These are phyloP conservation scores for Tuber borchii DNA, from an alignment of 495 filamentous ascomycete species.

Conservation along the genomic window DNA sequence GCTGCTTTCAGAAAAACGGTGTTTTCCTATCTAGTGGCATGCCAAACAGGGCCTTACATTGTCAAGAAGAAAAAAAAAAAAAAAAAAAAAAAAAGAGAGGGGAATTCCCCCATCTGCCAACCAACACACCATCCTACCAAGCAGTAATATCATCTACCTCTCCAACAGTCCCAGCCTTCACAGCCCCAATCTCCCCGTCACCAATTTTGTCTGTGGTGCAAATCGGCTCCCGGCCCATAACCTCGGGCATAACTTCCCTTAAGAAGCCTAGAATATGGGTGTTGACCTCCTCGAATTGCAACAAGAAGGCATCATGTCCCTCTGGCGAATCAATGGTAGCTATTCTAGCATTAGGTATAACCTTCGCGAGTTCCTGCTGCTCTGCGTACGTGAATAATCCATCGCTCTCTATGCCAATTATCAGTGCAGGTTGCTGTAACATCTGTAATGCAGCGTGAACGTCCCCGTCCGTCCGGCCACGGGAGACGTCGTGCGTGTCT, in stretches of 20 bases:
- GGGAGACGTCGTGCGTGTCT: conserved; percentile 93
- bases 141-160: conserved; percentile 97
- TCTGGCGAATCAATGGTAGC: conserved; percentile 86
- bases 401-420: conserved; percentile 89
- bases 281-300: conserved; percentile 98
- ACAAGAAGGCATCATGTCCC: conserved; percentile 90
- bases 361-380: conserved; percentile 80
- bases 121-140: conserved; percentile 55
- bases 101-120: background rate
- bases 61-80: background rate
- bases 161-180: conserved; percentile 58
- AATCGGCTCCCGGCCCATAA: conserved; percentile 58
- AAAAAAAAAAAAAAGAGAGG: background rate
- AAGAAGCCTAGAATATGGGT: conserved; percentile 77
- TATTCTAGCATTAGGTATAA: conserved; percentile 69
- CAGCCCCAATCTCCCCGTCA: conserved; percentile 41
- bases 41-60: no score
- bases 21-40: no score
- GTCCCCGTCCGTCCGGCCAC: conserved; percentile 50
- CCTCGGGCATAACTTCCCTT: conserved; percentile 71
- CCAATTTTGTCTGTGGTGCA: conserved; percentile 45
- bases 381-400: conserved; percentile 95
- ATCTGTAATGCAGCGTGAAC: conserved; percentile 67
- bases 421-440: conserved; percentile 79
- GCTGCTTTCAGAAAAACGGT: no score